phyloP scores from a whole-genome alignment of 345 rosid species.

The Trapa incisa region DNA sequence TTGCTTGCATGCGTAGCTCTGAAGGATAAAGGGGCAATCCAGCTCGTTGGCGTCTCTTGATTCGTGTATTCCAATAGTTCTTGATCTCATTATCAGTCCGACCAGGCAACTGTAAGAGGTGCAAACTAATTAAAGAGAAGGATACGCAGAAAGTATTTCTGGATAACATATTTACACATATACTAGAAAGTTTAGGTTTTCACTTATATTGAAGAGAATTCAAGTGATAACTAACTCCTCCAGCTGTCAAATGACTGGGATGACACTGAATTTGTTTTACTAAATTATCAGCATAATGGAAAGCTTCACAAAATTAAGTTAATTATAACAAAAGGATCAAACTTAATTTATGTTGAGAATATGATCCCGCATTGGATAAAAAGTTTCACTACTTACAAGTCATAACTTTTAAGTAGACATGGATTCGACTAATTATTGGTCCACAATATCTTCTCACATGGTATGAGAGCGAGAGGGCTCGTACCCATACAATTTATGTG shows the following conservation, averaged over 20 bases:
- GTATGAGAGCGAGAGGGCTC: no score
- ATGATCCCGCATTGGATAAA: neutral
- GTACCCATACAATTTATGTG: no score
- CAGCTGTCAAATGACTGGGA: neutral
- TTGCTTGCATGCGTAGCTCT: conserved; percentile 47
- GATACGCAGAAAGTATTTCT: conserved; percentile 5
- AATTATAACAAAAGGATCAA: no score
- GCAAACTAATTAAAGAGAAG: conserved; percentile 4
- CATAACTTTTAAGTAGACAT: no score
- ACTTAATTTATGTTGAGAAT: no score
- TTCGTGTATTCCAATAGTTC: conserved; percentile 96
- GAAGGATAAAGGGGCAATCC: conserved; percentile 97
- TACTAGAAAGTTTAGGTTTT: neutral
- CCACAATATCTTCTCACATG: no score
- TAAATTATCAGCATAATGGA: no score
- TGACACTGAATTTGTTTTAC: neutral
- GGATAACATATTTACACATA: neutral
- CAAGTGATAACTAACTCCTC: neutral
- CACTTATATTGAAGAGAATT: neutral
- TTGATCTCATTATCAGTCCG: conserved; percentile 99
- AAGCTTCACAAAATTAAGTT: no score
- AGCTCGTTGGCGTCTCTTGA: conserved; percentile 87
- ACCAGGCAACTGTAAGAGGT: conserved; percentile 62
- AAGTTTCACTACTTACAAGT: no score
- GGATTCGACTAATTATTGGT: no score